Evolutionary conservation across 2,329 filamentous ascomycete species (phyloP).

Genomic region (Apiospora marii): DNA sequence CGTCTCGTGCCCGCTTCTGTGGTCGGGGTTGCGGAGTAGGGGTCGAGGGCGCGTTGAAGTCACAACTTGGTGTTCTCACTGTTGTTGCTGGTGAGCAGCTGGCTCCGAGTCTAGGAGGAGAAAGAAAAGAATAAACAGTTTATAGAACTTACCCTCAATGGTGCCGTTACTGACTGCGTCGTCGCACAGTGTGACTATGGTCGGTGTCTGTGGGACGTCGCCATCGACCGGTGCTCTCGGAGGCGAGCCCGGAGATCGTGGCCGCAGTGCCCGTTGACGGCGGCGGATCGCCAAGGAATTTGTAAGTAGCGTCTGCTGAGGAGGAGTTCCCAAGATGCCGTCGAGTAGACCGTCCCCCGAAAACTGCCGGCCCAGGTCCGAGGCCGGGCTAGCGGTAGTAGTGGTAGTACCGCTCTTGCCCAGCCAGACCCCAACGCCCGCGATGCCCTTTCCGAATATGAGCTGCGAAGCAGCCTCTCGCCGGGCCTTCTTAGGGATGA

Average conservation of each 20-base stretch:
- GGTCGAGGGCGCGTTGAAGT: background rate
- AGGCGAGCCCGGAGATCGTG: background rate
- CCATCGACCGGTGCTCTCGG: background rate
- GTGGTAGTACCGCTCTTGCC: background rate
- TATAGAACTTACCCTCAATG: background rate
- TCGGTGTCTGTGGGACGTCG: background rate
- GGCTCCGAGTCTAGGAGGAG: background rate
- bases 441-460: conserved; percentile 1
- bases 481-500: background rate
- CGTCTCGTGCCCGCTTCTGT: background rate
- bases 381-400: background rate
- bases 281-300: background rate
- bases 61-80: background rate
- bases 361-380: background rate
- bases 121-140: too few species aligned
- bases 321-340: background rate
- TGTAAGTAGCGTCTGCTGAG: background rate
- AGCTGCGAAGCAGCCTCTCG: background rate
- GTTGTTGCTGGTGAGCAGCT: background rate
- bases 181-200: background rate
- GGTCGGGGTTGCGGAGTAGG: background rate
- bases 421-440: background rate
- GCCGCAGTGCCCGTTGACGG: background rate
- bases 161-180: background rate
- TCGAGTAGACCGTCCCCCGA: background rate